These are phyloP conservation scores for Auricularia sp. DNA, from an alignment of 768 basidiomycete genomes.

Conservation along the genomic window DNA sequence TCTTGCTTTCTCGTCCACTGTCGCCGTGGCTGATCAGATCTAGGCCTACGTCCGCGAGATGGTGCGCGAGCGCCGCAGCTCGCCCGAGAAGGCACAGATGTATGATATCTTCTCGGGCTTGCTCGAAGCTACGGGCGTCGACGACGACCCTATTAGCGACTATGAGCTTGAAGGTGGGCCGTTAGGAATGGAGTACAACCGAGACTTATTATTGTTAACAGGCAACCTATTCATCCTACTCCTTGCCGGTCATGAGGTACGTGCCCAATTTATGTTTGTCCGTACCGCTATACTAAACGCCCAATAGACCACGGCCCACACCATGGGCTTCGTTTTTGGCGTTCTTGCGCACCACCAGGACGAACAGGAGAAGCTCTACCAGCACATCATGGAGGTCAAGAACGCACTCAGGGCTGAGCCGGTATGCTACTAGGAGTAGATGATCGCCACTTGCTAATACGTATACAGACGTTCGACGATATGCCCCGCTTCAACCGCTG, in stretches of 20 bases:
- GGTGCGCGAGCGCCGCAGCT: constrained; percentile 33
- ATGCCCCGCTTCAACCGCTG: constrained; percentile 14
- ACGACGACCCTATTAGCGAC: constrained; percentile 29
- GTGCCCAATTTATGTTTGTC: background rate
- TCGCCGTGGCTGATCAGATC: too few relatives aligned
- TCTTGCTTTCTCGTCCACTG: background rate
- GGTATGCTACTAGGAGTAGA: too few relatives aligned
- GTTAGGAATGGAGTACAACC: background rate
- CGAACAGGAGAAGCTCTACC: constrained; percentile 31
- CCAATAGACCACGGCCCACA: constrained; percentile 28
- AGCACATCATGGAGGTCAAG: constrained; percentile 19
- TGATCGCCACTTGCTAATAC: background rate
- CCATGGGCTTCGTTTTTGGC: constrained; percentile 33
- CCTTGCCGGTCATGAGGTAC: constrained; percentile 54
- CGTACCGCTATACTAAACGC: background rate
- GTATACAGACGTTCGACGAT: constrained; percentile 22
- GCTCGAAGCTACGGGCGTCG: constrained; percentile 39
- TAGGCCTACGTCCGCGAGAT: constrained; percentile 44
- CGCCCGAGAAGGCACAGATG: constrained; percentile 29
- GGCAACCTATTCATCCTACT: constrained; percentile 34
- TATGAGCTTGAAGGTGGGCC: constrained; percentile 31
- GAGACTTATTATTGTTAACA: constrained; percentile 1
- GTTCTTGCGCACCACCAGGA: constrained; percentile 37
- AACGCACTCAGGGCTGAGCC: too few relatives aligned
- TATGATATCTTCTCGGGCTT: constrained; percentile 46